Evolutionary conservation across 2,329 filamentous ascomycete species (phyloP).

Genomic region (Albifimbria verrucaria): DNA sequence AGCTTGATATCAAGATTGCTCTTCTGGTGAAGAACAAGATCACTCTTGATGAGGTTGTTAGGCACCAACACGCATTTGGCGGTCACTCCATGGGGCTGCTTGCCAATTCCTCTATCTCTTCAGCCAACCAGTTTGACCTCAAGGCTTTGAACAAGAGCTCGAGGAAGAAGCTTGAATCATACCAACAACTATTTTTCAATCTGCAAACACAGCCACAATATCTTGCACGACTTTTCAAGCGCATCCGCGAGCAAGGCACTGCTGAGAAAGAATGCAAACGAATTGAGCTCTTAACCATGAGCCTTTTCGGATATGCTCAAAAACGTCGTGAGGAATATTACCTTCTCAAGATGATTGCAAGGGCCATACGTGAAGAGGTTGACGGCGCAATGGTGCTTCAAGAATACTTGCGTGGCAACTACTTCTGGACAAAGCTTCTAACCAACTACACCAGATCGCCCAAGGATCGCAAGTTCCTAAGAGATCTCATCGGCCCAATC

Average conservation of each 20-base stretch:
- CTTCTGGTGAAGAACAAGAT: slow-evolving; percentile 99
- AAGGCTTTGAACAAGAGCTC: slow-evolving; percentile 98
- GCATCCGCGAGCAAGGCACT: slow-evolving; percentile 77
- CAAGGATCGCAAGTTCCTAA: slow-evolving; percentile 85
- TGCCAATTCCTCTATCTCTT: slow-evolving; percentile 83
- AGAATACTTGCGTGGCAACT: slow-evolving; percentile 85
- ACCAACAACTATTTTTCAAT: slow-evolving; percentile 96
- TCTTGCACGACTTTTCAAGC: slow-evolving; percentile 81
- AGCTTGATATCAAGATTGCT: slow-evolving; percentile 98
- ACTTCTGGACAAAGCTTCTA: slow-evolving; percentile 88
- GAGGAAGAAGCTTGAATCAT: slow-evolving; percentile 89
- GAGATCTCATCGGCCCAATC: slow-evolving; percentile 78
- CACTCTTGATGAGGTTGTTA: slow-evolving; percentile 93
- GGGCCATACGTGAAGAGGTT: slow-evolving; percentile 82
- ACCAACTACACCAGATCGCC: slow-evolving; percentile 87
- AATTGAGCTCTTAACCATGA: slow-evolving; percentile 92
- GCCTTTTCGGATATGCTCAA: slow-evolving; percentile 93
- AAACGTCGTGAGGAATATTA: slow-evolving; percentile 97
- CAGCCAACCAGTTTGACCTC: slow-evolving; percentile 89
- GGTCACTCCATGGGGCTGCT: slow-evolving; percentile 82
- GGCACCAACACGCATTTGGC: slow-evolving; percentile 94
- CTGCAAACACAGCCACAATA: slow-evolving; percentile 97
- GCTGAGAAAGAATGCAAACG: slow-evolving; percentile 90
- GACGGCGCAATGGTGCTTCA: slow-evolving; percentile 69
- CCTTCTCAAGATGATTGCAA: slow-evolving; percentile 79